These are phyloP conservation scores for Cyanidioschyzon merolae DNA, from an alignment of 23 red algal species.

Conservation along the genomic window DNA sequence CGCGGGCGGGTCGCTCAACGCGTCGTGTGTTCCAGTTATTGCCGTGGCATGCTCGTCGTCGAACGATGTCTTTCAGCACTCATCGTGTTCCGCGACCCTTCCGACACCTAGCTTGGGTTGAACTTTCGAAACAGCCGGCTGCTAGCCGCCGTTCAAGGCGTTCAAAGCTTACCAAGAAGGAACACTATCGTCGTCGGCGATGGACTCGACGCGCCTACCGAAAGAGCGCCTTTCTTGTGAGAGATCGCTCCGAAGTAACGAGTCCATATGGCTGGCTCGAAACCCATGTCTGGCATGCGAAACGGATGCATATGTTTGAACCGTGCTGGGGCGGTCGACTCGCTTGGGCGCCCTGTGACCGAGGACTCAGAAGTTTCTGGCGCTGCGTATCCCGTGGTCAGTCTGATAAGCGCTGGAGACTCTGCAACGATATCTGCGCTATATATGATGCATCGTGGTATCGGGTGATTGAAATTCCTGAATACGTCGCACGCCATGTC, in stretches of 20 bases:
- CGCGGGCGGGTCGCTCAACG: background rate
- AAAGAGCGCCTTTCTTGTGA: slow-evolving; percentile 34
- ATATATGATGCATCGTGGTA: slow-evolving; percentile 12
- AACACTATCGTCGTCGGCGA: slow-evolving; percentile 10
- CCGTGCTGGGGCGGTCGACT: slow-evolving; percentile 23
- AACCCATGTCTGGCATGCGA: slow-evolving; percentile 94
- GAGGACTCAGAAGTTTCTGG: slow-evolving; percentile 32
- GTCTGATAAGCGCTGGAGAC: background rate
- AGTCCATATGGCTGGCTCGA: slow-evolving; percentile 45
- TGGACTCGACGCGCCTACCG: slow-evolving; percentile 44
- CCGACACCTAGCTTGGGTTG: slow-evolving; percentile 21
- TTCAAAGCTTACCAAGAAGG: background rate
- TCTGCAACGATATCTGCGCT: background rate
- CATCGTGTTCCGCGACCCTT: slow-evolving; percentile 48
- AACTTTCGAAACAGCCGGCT: slow-evolving; percentile 29
- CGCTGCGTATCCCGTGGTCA: background rate
- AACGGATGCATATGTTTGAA: slow-evolving; percentile 65
- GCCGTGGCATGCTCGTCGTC: slow-evolving; percentile 65
- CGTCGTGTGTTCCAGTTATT: slow-evolving; percentile 60
- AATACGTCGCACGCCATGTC: background rate
- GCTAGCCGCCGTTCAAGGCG: slow-evolving; percentile 4
- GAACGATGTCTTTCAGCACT: slow-evolving; percentile 77
- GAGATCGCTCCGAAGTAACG: slow-evolving; percentile 16
- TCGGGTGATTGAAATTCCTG: background rate
- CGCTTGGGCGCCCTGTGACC: slow-evolving; percentile 30